Evolutionary conservation across 202 grass and related monocot species (phyloP).

Genomic region (Eragrostis tef): DNA sequence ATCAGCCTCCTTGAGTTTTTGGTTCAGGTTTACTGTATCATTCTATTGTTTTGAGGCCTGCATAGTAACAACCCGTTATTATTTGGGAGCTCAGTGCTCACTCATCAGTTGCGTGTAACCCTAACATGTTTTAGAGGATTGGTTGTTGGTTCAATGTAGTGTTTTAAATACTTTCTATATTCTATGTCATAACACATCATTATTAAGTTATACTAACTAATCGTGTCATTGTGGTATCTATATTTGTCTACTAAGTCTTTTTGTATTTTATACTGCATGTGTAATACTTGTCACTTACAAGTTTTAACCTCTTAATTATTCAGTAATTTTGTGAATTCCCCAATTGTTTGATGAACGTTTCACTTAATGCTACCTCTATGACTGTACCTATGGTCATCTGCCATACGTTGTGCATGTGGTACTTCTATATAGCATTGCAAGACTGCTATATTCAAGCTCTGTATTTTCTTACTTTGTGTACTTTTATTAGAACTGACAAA

Average conservation of each 20-base stretch:
- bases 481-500: not conserved
- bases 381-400: not conserved
- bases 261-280: not conserved
- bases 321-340: not conserved
- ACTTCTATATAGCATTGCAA: not conserved
- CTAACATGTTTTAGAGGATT: conserved; percentile 3
- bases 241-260: conserved; percentile 3
- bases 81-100: not conserved
- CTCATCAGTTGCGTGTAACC: no score
- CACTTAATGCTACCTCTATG: not conserved
- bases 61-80: not conserved
- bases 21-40: not conserved
- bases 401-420: not conserved
- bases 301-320: not conserved
- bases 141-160: conserved; percentile 19
- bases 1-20: not conserved
- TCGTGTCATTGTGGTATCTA: not conserved
- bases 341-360: not conserved
- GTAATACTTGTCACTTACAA: not conserved
- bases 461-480: not conserved
- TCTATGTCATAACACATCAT: not conserved
- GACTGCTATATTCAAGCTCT: not conserved
- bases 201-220: not conserved
- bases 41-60: not conserved
- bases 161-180: conserved; percentile 9